These are phyloP conservation scores for Favolaschia claudopus DNA, from an alignment of 768 basidiomycete species.

Conservation along the genomic window DNA sequence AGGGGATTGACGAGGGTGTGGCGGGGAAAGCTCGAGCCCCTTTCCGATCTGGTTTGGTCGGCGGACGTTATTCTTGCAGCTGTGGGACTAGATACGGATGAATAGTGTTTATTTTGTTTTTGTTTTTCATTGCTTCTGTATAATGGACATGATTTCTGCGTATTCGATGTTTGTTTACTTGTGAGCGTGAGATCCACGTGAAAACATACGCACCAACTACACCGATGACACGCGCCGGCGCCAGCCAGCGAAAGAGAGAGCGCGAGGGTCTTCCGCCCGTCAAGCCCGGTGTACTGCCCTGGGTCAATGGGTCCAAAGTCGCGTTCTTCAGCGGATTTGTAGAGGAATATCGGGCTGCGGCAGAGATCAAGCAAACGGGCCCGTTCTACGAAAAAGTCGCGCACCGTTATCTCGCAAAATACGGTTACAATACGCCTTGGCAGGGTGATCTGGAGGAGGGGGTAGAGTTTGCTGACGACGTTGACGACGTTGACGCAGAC, in stretches of 20 bases:
- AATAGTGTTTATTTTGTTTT: no score
- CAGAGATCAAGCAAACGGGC: neutral
- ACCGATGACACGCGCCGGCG: neutral
- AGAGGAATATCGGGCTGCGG: neutral
- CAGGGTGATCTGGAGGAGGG: neutral
- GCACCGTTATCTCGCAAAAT: neutral
- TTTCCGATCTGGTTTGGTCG: no score
- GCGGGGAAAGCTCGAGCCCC: no score
- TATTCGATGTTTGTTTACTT: no score
- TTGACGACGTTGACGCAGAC: neutral
- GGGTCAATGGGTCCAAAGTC: constrained; percentile 2
- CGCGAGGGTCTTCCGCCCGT: neutral
- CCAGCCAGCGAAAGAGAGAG: neutral
- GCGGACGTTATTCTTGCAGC: no score
- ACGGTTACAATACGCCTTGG: neutral
- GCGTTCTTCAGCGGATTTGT: neutral
- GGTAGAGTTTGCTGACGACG: neutral
- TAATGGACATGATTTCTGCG: no score
- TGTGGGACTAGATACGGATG: no score
- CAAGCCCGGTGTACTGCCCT: neutral
- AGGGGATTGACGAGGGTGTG: no score
- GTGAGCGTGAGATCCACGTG: neutral
- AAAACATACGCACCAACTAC: neutral
- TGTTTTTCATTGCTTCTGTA: no score
- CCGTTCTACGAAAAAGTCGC: neutral